phyloP scores from a whole-genome alignment of 768 basidiomycete species.

The Sistotremastrum suecicum region DNA sequence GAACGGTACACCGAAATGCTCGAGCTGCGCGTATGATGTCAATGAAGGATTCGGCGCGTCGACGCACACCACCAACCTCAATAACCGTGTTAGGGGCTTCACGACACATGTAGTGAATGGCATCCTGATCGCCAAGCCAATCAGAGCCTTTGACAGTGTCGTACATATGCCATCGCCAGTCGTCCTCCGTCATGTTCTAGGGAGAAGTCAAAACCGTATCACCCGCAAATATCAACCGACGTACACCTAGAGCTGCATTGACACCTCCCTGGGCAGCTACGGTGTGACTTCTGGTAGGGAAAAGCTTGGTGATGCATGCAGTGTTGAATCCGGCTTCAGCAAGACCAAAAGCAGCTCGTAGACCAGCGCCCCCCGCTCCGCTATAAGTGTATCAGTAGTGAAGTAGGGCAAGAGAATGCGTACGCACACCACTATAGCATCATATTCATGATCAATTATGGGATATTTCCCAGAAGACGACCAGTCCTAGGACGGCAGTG shows the following conservation, averaged over 20 bases:
- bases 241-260: slow-evolving; percentile 88
- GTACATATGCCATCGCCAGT: slow-evolving; percentile 99
- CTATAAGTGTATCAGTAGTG: slow-evolving; percentile 26
- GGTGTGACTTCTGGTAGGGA: slow-evolving; percentile 97
- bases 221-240: not conserved
- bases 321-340: slow-evolving; percentile 98
- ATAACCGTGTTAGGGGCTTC: slow-evolving; percentile 91
- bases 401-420: not conserved
- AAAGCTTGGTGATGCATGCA: slow-evolving; percentile 97
- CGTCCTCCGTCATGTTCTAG: slow-evolving; percentile 98
- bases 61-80: slow-evolving; percentile 38
- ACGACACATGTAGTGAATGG: slow-evolving; percentile 99
- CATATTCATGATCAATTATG: slow-evolving; percentile 96
- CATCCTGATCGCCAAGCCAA: slow-evolving; percentile 99
- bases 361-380: slow-evolving; percentile 95
- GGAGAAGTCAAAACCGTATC: not conserved
- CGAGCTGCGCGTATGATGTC: slow-evolving; percentile 43
- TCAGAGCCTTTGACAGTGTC: slow-evolving; percentile 98
- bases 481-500: slow-evolving; percentile 6
- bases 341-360: slow-evolving; percentile 95
- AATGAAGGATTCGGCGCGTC: not conserved
- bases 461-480: slow-evolving; percentile 80
- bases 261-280: slow-evolving; percentile 99
- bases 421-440: slow-evolving; percentile 94
- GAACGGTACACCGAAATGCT: slow-evolving; percentile 98